phyloP scores from a whole-genome alignment of 371 early-diverging fungal species.

The Rhizopus delemar region DNA sequence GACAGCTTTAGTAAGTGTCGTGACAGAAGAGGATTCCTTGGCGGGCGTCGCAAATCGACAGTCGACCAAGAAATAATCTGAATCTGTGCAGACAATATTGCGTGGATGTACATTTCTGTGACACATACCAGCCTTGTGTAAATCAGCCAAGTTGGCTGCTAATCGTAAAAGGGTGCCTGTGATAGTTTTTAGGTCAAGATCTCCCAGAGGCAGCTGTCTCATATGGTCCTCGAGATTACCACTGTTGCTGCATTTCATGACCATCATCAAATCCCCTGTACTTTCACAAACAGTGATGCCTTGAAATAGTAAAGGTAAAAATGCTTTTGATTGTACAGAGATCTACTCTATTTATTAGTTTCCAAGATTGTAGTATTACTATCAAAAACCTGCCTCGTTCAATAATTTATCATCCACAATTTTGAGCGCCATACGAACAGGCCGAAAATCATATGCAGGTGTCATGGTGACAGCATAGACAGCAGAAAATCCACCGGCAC shows the following conservation, averaged over 20 bases:
- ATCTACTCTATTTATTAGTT: constrained; percentile 25
- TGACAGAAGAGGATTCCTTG: constrained; percentile 44
- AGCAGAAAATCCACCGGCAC: constrained; percentile 53
- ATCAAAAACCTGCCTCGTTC: constrained; percentile 36
- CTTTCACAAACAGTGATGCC: constrained; percentile 52
- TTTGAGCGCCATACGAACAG: constrained; percentile 44
- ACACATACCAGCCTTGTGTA: constrained; percentile 48
- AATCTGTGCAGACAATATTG: constrained; percentile 49
- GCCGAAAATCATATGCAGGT: constrained; percentile 40
- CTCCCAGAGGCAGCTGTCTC: constrained; percentile 44
- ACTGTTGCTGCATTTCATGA: constrained; percentile 49
- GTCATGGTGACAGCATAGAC: constrained; percentile 44
- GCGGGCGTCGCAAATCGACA: constrained; percentile 51
- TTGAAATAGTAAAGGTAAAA: constrained; percentile 47
- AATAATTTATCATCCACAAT: constrained; percentile 50
- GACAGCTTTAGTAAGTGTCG: constrained; percentile 45
- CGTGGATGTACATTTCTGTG: constrained; percentile 51
- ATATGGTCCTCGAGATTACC: constrained; percentile 53
- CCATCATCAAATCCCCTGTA: constrained; percentile 57
- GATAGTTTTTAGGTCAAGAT: constrained; percentile 50
- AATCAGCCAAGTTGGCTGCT: constrained; percentile 41
- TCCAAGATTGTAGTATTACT: background rate
- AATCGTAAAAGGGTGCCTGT: constrained; percentile 48
- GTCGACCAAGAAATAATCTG: constrained; percentile 51
- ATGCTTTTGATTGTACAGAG: constrained; percentile 49